phyloP scores from a whole-genome alignment of 2,329 filamentous ascomycete species.

The Dactylellina drechsleri region DNA sequence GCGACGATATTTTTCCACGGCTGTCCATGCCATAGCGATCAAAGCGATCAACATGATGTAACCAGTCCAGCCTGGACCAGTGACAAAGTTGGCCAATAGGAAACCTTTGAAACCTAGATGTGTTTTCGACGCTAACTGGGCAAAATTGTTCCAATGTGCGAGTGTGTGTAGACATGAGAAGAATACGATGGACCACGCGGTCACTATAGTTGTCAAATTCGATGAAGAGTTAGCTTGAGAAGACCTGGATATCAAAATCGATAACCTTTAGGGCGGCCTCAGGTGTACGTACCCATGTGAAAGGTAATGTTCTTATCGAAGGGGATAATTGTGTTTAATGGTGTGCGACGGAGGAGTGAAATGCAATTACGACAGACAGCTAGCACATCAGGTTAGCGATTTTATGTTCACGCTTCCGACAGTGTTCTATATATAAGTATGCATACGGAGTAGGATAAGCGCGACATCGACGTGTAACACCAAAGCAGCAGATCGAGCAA shows the following conservation, averaged over 20 bases:
- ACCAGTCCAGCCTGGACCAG: slow-evolving; percentile 84
- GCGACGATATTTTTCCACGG: slow-evolving; percentile 78
- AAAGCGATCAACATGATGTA: slow-evolving; percentile 83
- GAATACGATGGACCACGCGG: slow-evolving; percentile 87
- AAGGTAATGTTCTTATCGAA: slow-evolving; percentile 87
- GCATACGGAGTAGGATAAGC: slow-evolving; percentile 74
- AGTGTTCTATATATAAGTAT: slow-evolving; percentile 41
- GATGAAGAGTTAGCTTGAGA: slow-evolving; percentile 7
- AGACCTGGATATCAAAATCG: background rate
- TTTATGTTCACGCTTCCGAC: background rate
- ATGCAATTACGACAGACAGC: slow-evolving; percentile 85
- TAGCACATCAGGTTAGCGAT: slow-evolving; percentile 38
- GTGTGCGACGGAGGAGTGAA: slow-evolving; percentile 80
- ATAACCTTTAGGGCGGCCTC: background rate
- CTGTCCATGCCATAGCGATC: slow-evolving; percentile 81
- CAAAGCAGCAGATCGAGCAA: slow-evolving; percentile 78
- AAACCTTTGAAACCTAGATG: slow-evolving; percentile 81
- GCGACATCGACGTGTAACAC: slow-evolving; percentile 84
- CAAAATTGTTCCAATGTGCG: slow-evolving; percentile 88
- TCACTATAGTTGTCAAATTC: slow-evolving; percentile 62
- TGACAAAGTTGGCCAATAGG: slow-evolving; percentile 78
- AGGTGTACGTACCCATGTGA: slow-evolving; percentile 70
- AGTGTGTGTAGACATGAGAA: slow-evolving; percentile 88
- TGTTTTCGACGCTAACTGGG: slow-evolving; percentile 77
- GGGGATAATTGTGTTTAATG: slow-evolving; percentile 84